These are phyloP conservation scores for Mucor ambiguus DNA, from an alignment of 371 early-diverging fungal species.

Conservation along the genomic window DNA sequence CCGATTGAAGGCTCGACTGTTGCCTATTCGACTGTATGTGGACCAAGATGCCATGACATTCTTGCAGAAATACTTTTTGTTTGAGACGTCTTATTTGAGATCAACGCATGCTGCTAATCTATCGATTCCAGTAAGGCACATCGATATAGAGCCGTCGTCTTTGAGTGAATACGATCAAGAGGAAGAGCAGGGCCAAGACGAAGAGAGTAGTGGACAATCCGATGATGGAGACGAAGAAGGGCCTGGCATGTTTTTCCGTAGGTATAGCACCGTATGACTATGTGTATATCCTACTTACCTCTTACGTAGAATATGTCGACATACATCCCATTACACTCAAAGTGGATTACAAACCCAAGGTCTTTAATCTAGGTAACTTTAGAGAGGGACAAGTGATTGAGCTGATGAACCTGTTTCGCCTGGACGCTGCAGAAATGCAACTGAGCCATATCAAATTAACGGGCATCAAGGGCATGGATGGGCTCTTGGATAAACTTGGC, in stretches of 20 bases:
- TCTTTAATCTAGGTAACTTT: conserved; percentile 74
- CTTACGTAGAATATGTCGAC: conserved; percentile 59
- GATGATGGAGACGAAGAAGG: conserved; percentile 15
- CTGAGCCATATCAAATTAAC: conserved; percentile 74
- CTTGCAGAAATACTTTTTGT: conserved; percentile 78
- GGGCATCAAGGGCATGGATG: conserved; percentile 69
- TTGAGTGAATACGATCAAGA: neutral
- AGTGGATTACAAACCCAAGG: conserved; percentile 97
- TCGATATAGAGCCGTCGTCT: neutral
- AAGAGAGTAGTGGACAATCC: neutral
- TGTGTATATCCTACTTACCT: neutral
- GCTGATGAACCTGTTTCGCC: conserved; percentile 89
- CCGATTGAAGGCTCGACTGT: conserved; percentile 63
- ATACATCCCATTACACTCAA: conserved; percentile 81
- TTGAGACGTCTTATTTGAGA: conserved; percentile 39
- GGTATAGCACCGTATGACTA: conserved; percentile 16
- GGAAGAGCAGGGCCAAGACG: neutral
- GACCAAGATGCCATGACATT: conserved; percentile 95
- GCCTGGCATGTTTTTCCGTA: conserved; percentile 65
- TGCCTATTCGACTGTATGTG: conserved; percentile 86
- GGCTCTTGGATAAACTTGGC: conserved; percentile 64
- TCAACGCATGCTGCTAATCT: conserved; percentile 35
- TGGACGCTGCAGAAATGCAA: conserved; percentile 90
- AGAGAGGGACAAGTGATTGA: conserved; percentile 82
- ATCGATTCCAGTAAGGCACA: conserved; percentile 10